These are phyloP conservation scores for Fusarium sororula DNA, from an alignment of 2,329 filamentous ascomycete genomes.

Conservation along the genomic window DNA sequence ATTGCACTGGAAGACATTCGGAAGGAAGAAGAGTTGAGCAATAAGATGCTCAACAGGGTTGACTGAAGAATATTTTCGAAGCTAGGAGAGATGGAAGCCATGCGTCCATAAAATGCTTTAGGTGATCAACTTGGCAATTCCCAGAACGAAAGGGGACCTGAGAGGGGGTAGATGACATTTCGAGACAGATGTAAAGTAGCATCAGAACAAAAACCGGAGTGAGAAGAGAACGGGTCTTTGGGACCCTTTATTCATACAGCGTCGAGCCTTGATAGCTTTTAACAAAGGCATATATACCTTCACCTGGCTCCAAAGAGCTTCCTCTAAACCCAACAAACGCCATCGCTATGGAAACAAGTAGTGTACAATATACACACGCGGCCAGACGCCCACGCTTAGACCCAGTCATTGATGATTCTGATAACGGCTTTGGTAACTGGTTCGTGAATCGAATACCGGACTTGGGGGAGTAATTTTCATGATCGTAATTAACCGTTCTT, in stretches of 20 bases:
- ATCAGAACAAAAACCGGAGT: not conserved
- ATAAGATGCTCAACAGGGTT: constrained; percentile 5
- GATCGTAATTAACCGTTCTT: constrained; percentile 58
- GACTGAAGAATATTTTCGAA: constrained; percentile 5
- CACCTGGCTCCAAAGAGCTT: constrained; percentile 31
- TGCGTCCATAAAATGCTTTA: not conserved
- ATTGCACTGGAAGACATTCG: constrained; percentile 43
- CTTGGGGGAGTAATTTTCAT: constrained; percentile 9
- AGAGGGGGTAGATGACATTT: not conserved
- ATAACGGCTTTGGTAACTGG: not conserved
- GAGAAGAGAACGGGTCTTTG: constrained; percentile 41
- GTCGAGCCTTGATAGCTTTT: constrained; percentile 32
- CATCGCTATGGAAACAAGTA: constrained; percentile 56
- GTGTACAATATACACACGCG: constrained; percentile 49
- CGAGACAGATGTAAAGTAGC: not conserved
- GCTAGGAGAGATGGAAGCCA: not conserved
- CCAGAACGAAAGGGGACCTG: not conserved
- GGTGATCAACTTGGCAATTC: not conserved
- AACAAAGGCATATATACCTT: constrained; percentile 33
- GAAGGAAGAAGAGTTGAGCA: constrained; percentile 33
- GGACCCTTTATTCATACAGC: constrained; percentile 39
- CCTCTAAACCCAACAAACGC: constrained; percentile 50
- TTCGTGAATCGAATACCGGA: not conserved
- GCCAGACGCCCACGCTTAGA: constrained; percentile 16
- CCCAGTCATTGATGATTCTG: constrained; percentile 20